These are phyloP conservation scores for Dinochytrium kinnereticum DNA, from an alignment of 371 early-diverging fungal genomes.

Conservation along the genomic window DNA sequence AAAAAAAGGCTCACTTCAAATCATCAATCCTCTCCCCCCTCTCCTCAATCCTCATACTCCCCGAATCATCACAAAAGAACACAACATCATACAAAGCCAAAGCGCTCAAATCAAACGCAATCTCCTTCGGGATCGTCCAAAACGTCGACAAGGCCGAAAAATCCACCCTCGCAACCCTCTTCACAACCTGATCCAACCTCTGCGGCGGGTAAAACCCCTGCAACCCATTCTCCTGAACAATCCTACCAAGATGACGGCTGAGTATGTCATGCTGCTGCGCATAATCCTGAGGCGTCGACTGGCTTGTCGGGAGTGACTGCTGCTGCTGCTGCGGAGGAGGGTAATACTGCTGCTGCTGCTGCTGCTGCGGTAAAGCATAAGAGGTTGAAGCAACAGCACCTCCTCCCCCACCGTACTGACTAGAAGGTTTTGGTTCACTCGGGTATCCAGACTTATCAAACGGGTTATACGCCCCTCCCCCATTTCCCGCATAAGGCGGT, in stretches of 20 bases:
- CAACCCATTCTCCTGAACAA: constrained; percentile 10
- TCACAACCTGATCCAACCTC: constrained; percentile 5
- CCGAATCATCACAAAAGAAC: constrained; percentile 40
- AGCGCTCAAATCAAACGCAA: constrained; percentile 33
- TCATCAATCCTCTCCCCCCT: constrained; percentile 38
- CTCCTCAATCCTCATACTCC: constrained; percentile 43
- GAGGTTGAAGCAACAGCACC: too few relatives aligned
- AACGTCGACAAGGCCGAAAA: neutral
- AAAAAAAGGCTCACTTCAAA: constrained; percentile 13
- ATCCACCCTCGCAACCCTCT: constrained; percentile 13
- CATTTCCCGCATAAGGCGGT: neutral
- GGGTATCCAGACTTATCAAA: too few relatives aligned
- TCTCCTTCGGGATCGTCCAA: constrained; percentile 19
- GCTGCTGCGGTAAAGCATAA: too few relatives aligned
- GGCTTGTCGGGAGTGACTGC: too few relatives aligned
- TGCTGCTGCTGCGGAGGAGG: too few relatives aligned
- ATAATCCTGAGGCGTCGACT: neutral
- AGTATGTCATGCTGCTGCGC: neutral
- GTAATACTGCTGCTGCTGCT: too few relatives aligned
- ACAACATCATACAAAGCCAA: constrained; percentile 43
- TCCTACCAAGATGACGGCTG: neutral
- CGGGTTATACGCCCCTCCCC: too few relatives aligned
- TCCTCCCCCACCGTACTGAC: too few relatives aligned
- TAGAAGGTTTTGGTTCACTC: too few relatives aligned
- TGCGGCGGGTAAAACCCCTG: constrained; percentile 21